Evolutionary conservation across 306 rosid genomes (phyloP).

Genomic region (Quercus rubra): DNA sequence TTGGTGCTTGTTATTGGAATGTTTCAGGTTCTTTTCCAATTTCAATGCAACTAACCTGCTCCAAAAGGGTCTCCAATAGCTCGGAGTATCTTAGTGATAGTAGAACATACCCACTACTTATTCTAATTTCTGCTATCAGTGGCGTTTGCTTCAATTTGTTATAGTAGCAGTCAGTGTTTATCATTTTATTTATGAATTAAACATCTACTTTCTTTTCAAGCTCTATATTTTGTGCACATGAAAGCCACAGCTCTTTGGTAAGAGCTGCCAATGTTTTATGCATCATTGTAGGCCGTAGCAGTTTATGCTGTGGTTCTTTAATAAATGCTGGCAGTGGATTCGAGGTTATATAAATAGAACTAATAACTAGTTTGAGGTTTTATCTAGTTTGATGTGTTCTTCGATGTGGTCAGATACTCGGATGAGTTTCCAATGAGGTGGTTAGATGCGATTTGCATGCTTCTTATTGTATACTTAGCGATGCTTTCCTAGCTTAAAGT

Average conservation of each 20-base stretch:
- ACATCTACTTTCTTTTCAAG: neutral
- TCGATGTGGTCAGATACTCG: neutral
- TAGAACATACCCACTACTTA: neutral
- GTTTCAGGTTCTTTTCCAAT: slow-evolving; percentile 13
- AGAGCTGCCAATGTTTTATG: neutral
- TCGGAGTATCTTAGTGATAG: neutral
- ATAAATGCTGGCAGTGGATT: neutral
- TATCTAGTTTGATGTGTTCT: neutral
- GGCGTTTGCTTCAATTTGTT: neutral
- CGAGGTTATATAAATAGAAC: neutral
- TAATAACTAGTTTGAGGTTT: neutral
- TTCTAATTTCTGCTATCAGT: neutral
- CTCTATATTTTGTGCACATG: neutral
- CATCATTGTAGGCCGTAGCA: neutral
- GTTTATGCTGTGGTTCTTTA: neutral
- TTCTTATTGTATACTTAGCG: no score
- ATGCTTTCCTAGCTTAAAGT: slow-evolving; percentile 29
- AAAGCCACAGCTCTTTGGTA: neutral
- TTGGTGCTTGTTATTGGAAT: slow-evolving; percentile 12
- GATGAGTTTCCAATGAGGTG: neutral
- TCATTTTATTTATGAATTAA: neutral
- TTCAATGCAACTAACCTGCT: slow-evolving; percentile 1
- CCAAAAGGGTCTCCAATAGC: slow-evolving; percentile 8
- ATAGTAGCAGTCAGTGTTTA: neutral
- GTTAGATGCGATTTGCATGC: neutral